Base-by-base conservation (phyloP, 1,284 basidiomycete species). In the Fistulinella staudtii region DNA sequence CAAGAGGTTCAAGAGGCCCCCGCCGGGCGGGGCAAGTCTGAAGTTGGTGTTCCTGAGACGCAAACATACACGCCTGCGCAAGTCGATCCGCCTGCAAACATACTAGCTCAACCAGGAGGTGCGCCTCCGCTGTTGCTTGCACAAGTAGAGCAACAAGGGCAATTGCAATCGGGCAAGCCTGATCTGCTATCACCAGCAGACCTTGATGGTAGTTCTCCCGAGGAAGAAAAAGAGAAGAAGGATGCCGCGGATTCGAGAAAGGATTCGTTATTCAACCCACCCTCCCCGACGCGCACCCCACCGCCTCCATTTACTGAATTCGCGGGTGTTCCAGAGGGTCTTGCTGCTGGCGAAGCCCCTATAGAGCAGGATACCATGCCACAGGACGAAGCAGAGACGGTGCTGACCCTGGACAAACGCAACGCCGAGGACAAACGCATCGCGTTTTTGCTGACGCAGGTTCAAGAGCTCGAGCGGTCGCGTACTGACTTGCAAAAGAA, bases 221-320 rank as follows among this genome's bases (percentile, higher is more conserved):
- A 43, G 34, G 41, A n/a, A 10, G 40, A 4, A 17, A 36, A 15
- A 11, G 9, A 36, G 28, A 36, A 36, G 22, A 30, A 21, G 8
- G 38, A 24, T 17, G 11, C 8, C n/a, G 31, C 21, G 1, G 39
- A n/a, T 9, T 36, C 31, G 9, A 46, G 31, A 3, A 39, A 36
- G 36, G 18, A 10, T 2, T 51, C 49, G 0, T 23, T 45, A 14
- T 14, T 58, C 8, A 41, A 58, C 18, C 0, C 53, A 5, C 39
- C 41, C 5, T 17, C 55, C 36, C 53, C 47, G 13, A 8, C 46
- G 2, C 2, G 49, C 6, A 38, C 55, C 4, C 61, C 63, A 9
- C 64, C 64, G 2, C 64, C 60, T 13, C 52, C 63, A 2, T 65
- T 60, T 15, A 53, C 25, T 5, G 56, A 60, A 30, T 46, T 60